These are phyloP conservation scores for Phyllosticta citrichinensis DNA, from an alignment of 2,329 filamentous ascomycete species.

Conservation along the genomic window DNA sequence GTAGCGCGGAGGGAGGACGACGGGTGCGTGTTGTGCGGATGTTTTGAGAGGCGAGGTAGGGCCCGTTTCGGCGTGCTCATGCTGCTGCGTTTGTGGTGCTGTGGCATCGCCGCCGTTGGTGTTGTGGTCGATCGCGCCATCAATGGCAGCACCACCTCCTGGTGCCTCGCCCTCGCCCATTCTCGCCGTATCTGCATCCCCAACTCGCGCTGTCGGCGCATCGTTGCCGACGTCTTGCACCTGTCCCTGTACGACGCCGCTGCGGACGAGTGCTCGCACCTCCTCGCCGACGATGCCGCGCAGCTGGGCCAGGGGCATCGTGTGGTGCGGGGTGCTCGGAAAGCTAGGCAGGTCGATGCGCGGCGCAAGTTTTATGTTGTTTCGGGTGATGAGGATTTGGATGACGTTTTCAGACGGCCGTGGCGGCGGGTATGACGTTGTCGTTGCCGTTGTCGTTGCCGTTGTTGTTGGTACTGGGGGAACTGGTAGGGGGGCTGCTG, in stretches of 20 bases:
- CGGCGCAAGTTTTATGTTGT: constrained; percentile 7
- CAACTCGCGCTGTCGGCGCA: background rate
- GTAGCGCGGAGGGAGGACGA: constrained; percentile 11
- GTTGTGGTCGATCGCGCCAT: background rate
- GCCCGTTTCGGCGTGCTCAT: background rate
- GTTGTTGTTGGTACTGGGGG: background rate
- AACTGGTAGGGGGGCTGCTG: background rate
- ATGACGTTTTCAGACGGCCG: constrained; percentile 6
- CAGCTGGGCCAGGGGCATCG: constrained; percentile 1
- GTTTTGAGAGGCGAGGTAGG: background rate
- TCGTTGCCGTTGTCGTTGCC: background rate
- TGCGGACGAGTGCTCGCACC: background rate
- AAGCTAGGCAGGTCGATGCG: constrained; percentile 7
- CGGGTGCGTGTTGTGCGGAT: background rate
- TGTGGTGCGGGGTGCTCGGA: constrained; percentile 8
- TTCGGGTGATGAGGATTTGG: constrained; percentile 4
- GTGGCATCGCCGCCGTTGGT: background rate
- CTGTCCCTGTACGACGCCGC: background rate
- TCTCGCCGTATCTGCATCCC: background rate
- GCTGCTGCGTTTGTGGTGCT: background rate
- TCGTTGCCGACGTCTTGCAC: background rate
- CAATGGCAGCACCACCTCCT: background rate
- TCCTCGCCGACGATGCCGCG: background rate
- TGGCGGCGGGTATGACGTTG: background rate
- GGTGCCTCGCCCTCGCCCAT: background rate